phyloP scores from a whole-genome alignment of 139 green algal genomes.

The Choricystis sp. region DNA sequence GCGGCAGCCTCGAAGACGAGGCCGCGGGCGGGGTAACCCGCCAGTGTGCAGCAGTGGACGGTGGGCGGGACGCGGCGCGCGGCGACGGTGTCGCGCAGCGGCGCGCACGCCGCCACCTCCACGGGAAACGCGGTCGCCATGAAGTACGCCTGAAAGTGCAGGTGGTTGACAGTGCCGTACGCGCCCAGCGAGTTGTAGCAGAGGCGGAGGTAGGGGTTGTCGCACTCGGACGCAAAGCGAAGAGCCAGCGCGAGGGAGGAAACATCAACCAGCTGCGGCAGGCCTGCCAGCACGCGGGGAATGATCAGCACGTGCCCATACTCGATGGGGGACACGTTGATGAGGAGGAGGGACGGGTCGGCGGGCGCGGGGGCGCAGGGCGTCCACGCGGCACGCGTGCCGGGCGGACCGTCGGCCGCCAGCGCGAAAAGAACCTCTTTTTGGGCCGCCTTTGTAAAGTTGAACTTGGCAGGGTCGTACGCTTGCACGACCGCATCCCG shows the following conservation, averaged over 20 bases:
- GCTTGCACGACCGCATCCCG: slow-evolving; percentile 73
- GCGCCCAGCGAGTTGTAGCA: slow-evolving; percentile 94
- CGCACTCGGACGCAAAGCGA: slow-evolving; percentile 63
- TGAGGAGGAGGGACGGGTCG: slow-evolving; percentile 76
- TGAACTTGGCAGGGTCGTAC: slow-evolving; percentile 93
- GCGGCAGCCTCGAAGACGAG: slow-evolving; percentile 69
- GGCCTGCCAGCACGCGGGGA: slow-evolving; percentile 56
- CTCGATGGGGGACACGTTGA: slow-evolving; percentile 97
- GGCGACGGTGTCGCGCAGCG: slow-evolving; percentile 9
- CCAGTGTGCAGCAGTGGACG: slow-evolving; percentile 36
- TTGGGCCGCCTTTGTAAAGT: slow-evolving; percentile 89
- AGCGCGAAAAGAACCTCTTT: slow-evolving; percentile 89
- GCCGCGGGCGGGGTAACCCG: slow-evolving; percentile 67
- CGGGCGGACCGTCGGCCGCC: slow-evolving; percentile 14
- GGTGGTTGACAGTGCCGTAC: slow-evolving; percentile 97
- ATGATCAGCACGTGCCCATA: slow-evolving; percentile 97
- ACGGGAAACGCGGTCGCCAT: slow-evolving; percentile 48
- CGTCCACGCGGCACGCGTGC: neutral
- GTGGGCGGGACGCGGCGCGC: neutral
- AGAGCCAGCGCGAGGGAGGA: slow-evolving; percentile 63
- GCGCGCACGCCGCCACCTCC: slow-evolving; percentile 56
- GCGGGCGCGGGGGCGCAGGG: slow-evolving; percentile 1
- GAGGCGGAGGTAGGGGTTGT: slow-evolving; percentile 83
- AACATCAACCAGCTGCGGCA: slow-evolving; percentile 40
- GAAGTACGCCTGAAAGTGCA: slow-evolving; percentile 87